phyloP scores from a whole-genome alignment of 345 rosid genomes.

The Heritiera littoralis region DNA sequence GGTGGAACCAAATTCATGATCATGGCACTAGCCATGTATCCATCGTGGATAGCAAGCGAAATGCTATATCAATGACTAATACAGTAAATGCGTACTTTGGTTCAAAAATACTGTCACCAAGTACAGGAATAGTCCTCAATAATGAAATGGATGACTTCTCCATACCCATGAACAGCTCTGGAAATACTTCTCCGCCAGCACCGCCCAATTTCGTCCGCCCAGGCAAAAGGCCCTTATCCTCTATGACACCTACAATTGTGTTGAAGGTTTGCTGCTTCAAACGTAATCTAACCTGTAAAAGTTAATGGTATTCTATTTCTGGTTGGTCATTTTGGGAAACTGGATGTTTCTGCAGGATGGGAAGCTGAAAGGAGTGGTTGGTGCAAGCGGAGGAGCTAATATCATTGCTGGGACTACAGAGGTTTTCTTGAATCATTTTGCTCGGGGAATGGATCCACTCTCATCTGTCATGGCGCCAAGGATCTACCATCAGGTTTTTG shows the following conservation, averaged over 20 bases:
- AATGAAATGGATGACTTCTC: slow-evolving; percentile 78
- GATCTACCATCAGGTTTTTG: slow-evolving; percentile 60
- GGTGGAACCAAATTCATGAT: slow-evolving; percentile 57
- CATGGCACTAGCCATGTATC: slow-evolving; percentile 71
- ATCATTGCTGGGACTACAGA: slow-evolving; percentile 54
- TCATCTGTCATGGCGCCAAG: slow-evolving; percentile 61
- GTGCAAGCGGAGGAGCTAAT: slow-evolving; percentile 66
- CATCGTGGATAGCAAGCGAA: slow-evolving; percentile 47
- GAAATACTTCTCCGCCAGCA: slow-evolving; percentile 42
- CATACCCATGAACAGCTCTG: slow-evolving; percentile 16
- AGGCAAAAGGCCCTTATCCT: slow-evolving; percentile 62
- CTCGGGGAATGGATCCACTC: slow-evolving; percentile 53
- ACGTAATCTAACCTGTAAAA: background rate
- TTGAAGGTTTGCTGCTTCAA: slow-evolving; percentile 39
- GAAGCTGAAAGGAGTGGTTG: slow-evolving; percentile 53
- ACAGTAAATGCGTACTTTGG: slow-evolving; percentile 67
- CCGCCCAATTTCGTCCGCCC: slow-evolving; percentile 56
- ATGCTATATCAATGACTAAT: slow-evolving; percentile 61
- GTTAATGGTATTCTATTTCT: background rate
- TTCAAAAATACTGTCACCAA: slow-evolving; percentile 44
- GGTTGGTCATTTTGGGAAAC: background rate
- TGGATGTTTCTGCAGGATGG: slow-evolving; percentile 36
- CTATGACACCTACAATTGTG: slow-evolving; percentile 64
- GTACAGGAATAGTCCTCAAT: slow-evolving; percentile 63
- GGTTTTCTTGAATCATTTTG: slow-evolving; percentile 59